Percentiles rank a stretch among this genome's conserved stretches.
Conservation (phyloP, 495 filamentous ascomycete species). For the Filosporella fistucella region DNA sequence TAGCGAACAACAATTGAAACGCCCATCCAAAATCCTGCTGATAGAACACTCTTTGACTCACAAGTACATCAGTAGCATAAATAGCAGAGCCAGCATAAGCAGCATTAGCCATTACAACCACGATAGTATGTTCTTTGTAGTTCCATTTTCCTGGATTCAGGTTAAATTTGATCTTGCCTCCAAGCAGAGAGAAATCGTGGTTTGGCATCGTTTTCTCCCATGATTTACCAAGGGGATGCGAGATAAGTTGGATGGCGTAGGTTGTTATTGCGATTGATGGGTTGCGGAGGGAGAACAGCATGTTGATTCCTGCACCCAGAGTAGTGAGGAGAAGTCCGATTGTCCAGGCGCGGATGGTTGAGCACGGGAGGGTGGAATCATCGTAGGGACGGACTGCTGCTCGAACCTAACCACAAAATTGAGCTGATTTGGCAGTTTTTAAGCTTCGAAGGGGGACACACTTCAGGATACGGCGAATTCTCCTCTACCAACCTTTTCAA, state of each 20-base stretch:
- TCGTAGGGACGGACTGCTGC: constrained; percentile 57
- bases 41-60: constrained; percentile 36
- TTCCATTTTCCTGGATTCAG: constrained; percentile 73
- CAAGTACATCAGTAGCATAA: constrained; percentile 44
- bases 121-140: constrained; percentile 72
- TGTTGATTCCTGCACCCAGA: constrained; percentile 62
- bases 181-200: constrained; percentile 35
- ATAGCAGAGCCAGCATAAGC: constrained; percentile 42
- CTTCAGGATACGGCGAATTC: constrained; percentile 5
- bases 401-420: constrained; percentile 38
- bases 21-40: constrained; percentile 40
- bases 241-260: constrained; percentile 50
- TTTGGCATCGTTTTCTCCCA: constrained; percentile 44
- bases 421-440: background rate
- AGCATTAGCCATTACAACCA: constrained; percentile 68
- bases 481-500: too few relatives aligned
- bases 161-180: constrained; percentile 47
- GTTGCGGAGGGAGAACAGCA: constrained; percentile 62
- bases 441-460: background rate
- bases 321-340: constrained; percentile 63
- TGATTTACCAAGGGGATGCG: constrained; percentile 62
- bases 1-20: constrained; percentile 60
- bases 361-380: constrained; percentile 54
- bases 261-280: constrained; percentile 57
- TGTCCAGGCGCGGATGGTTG: constrained; percentile 68